Base-by-base conservation (phyloP, 2,329 filamentous ascomycete species). In the Ophiobolus disseminans region DNA sequence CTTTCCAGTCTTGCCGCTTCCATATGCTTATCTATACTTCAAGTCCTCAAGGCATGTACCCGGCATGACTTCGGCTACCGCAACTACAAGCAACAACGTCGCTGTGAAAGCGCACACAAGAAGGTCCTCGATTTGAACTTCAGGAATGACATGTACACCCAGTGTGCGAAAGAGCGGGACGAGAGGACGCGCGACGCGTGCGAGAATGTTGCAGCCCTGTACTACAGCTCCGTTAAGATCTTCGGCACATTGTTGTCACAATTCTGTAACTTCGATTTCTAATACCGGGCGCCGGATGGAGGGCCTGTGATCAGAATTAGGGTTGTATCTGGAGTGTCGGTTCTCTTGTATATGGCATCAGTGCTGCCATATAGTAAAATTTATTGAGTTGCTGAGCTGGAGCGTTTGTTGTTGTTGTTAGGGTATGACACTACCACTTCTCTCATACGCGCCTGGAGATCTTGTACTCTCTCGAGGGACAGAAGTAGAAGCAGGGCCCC, bases 31-130 rank as follows among this genome's bases (percentile, higher is more conserved):
- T 5, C 17, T n/a, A 30, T 11, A 10, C 17, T 7, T 14, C 21
- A 11, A 61, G 58, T 74, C 52, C 34, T 59, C 17, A 23, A 51
- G 17, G 52, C 53, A 1, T 66, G 63, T 70, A 66, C 80, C 49
- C 79, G 82, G 5, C 82, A 85, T 50, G 82, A 84, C 58, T 84
- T 84, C 62, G 81, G 80, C 4, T 66, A 68, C 50, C 69, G 75
- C 14, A 84, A 85, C 68, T 83, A 76, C 63, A 78, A 80, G 41
- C 47, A 42, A 1, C 80, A 83, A 58, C 65, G 43, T 2, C 76
- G 81, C 2, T 82, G 83, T 2, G 48, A 39, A 5, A 63, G 69
- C 5, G 63, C 49, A 4, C 68, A 65, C 43, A 79, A 31, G 25
- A 30, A 23, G 19, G 2, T 5, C 13, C 23, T 45, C 19, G 42